Base-by-base conservation (phyloP, 768 basidiomycete species). In the Tylopilus intermedius region DNA sequence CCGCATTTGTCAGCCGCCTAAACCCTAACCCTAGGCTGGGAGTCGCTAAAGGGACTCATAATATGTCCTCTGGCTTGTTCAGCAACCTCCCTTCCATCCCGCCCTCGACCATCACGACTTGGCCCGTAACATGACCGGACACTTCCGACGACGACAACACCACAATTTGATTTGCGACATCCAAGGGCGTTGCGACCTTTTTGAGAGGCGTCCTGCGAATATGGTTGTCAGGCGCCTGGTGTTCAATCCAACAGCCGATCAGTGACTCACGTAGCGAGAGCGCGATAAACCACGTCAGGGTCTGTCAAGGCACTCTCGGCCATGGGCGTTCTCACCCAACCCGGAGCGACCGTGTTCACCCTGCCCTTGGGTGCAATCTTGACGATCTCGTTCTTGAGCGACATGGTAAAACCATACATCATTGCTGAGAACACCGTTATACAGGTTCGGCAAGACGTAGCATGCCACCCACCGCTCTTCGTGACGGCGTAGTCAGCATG, bases 341-440 rank as follows among this genome's bases (percentile, higher is more conserved):
- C 86, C 4, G 88, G 87, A 0, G 78, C 83, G 15, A 90, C 74
- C 41, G 74, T 73, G 58, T 89, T 89, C 3, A 88, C 86, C n/a
- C 87, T 74, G 0, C 79, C 88, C 50, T 67, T 74, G 0, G 86
- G 83, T 0, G 86, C 86, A 53, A 88, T 79, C 67, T 80, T 80
- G 42, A 90, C 87, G 49, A 89, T 88, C 68, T 90, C 87, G 65
- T 89, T 90, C 70, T 90, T 89, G 58, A 89, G 73, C 5, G 81
- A 74, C 59, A 83, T 68, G 4, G 79, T 79, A 32, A 89, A 62
- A 1, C 86, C 88, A 55, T 86, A 83, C 86, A 87, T 87, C 72
- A 86, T 75, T 5, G 79, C 85, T 85, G 18, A 15, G 32, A 44
- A 14, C 4, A 15, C 33, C 7, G 18, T 55, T 14, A 48, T 39